phyloP scores from a whole-genome alignment of 495 filamentous ascomycete genomes.

The Aspergillus indologenus region DNA sequence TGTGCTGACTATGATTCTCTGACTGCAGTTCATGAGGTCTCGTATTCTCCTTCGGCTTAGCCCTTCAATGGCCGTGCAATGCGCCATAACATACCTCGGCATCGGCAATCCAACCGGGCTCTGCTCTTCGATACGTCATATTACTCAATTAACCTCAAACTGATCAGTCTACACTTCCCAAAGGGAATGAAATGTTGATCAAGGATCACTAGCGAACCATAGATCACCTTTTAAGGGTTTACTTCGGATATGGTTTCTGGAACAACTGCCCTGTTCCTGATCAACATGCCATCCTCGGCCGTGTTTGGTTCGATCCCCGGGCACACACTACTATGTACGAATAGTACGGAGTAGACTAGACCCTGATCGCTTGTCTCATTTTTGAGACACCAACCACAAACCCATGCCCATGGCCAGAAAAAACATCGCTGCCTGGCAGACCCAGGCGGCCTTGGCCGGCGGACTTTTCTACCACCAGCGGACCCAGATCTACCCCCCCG shows the following conservation, averaged over 20 bases:
- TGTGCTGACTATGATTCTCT: no score
- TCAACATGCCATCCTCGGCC: not conserved
- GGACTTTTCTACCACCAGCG: no score
- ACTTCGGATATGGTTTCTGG: not conserved
- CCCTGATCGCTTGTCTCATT: not conserved
- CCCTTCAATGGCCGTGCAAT: not conserved
- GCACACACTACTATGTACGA: no score
- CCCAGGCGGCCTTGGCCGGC: not conserved
- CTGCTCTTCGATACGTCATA: not conserved
- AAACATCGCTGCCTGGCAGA: not conserved
- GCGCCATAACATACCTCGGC: not conserved
- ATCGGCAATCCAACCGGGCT: not conserved
- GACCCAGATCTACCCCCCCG: not conserved
- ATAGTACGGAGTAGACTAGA: no score
- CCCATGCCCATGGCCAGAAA: not conserved
- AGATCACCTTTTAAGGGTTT: not conserved
- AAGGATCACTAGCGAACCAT: not conserved
- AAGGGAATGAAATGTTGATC: not conserved
- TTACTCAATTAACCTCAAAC: not conserved
- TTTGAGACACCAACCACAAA: not conserved
- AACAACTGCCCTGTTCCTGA: not conserved
- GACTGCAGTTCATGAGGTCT: no score
- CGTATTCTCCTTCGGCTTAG: not conserved
- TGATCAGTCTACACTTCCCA: not conserved
- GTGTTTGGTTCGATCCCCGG: not conserved